Evolutionary conservation across 352 stramenopile species (phyloP), one percentile per base, ranked within the genome.

Genomic region (Phytophthora agathidicida): DNA sequence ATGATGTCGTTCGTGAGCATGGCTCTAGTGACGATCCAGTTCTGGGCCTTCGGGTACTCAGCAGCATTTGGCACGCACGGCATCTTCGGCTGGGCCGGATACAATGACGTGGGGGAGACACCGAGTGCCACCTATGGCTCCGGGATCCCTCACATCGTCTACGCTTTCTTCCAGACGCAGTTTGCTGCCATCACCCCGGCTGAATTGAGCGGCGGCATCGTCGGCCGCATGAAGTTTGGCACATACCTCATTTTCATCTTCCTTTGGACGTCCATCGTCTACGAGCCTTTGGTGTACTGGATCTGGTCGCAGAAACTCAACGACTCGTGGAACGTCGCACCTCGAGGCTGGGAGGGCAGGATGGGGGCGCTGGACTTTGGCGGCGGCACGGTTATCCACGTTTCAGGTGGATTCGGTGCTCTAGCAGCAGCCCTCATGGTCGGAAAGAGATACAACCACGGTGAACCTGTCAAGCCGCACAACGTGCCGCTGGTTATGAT

Each of bases 401-500:
- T 93, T 6, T 82, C 80, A 5, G 76, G 71, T 20, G 87, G 86
- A 7, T 89, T 93, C 42, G 79, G 81, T 7, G 86, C 65, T 8
- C 72, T 94, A 9, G 82, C 88, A 8, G 77, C 74, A 0, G 75
- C 82, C 1, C 53, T 88, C 11, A 67, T 94, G 31, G 70, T 93
- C 1, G 84, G 86, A 31, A 77, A 82, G 52, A 68, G 77, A 9
- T 87, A 88, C 73, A 86, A 89, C 67, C 74, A 89, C 69, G 76
- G 73, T 7, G 81, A 87, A 24, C 59, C 69, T 0, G 74, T 91
- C 16, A 85, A 86, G 65, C 79, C 82, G 7, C 84, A 92, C 73
- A 91, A 94, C 71, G 75, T 93, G 23, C 84, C 86, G 23, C 63
- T 93, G 16, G 80, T 91, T 17, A 91, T 93, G 73, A 86, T 91